phyloP scores from a whole-genome alignment of 495 filamentous ascomycete genomes.

The Penicillium mononematosum region DNA sequence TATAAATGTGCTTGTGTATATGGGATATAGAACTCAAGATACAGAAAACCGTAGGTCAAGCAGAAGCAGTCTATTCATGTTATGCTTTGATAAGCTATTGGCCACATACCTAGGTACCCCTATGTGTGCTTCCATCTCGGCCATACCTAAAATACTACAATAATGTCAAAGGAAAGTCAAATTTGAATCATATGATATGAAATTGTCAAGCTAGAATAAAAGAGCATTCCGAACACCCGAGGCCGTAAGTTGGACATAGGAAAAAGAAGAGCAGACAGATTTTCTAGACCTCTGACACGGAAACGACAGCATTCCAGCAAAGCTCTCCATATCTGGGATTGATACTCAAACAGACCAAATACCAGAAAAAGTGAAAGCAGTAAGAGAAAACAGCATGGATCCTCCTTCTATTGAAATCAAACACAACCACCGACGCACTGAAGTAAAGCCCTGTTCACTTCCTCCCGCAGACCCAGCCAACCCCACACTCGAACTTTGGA shows the following conservation, averaged over 20 bases:
- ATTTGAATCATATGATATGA: background rate
- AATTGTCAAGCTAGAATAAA: background rate
- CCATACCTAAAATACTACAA: background rate
- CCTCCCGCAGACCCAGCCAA: slow-evolving; percentile 10
- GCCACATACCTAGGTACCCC: background rate
- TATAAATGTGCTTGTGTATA: no score
- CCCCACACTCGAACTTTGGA: slow-evolving; percentile 3
- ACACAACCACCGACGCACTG: background rate
- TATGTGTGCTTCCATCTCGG: background rate
- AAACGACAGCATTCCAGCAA: background rate
- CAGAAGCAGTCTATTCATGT: background rate
- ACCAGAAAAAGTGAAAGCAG: background rate
- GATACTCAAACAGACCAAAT: background rate
- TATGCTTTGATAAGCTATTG: background rate
- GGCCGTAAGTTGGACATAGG: background rate
- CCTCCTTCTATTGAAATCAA: background rate
- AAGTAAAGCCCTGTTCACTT: background rate
- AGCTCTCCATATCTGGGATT: background rate
- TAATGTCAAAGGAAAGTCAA: background rate
- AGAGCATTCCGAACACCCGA: background rate
- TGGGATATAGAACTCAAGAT: no score
- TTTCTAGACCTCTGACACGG: background rate
- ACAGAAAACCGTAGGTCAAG: no score
- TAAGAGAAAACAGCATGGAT: background rate
- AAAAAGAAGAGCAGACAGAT: background rate